Evolutionary conservation across 257 asterid species (phyloP).

Genomic region (Gynochthodes officinalis): DNA sequence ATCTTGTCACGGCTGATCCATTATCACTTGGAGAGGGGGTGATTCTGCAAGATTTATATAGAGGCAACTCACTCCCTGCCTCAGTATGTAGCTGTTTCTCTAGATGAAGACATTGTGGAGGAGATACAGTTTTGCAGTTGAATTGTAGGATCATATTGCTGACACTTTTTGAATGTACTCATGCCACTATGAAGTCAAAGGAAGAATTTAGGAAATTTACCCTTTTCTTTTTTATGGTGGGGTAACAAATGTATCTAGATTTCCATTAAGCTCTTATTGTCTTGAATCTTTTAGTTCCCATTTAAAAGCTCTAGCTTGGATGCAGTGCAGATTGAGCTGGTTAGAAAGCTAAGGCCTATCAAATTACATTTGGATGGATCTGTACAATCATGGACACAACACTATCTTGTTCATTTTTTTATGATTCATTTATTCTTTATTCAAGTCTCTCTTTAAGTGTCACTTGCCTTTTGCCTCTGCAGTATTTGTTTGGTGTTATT

Average conservation of each 20-base stretch:
- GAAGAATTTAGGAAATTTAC: neutral
- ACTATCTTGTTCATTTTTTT: neutral
- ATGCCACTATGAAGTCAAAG: neutral
- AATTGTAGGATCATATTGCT: neutral
- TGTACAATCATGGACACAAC: neutral
- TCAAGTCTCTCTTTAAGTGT: neutral
- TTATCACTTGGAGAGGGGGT: constrained; percentile 39
- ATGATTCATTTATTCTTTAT: neutral
- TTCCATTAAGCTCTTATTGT: neutral
- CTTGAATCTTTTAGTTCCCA: neutral
- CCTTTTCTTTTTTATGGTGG: neutral
- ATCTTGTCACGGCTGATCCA: constrained; percentile 61
- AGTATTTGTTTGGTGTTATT: constrained; percentile 24
- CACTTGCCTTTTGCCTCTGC: constrained; percentile 30
- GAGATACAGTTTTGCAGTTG: neutral
- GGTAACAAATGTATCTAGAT: neutral
- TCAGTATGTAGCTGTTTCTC: neutral
- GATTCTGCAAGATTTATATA: neutral
- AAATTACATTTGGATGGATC: neutral
- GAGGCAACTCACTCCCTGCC: neutral
- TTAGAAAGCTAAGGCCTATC: neutral
- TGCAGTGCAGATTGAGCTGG: neutral
- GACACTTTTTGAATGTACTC: neutral
- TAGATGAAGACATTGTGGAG: neutral
- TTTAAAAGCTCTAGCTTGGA: neutral